A percentile compares a stretch with the other conserved stretches of the same genome.
Conservation (phyloP, 1,139 yeast genomes). For the Torulaspora globosa region DNA sequence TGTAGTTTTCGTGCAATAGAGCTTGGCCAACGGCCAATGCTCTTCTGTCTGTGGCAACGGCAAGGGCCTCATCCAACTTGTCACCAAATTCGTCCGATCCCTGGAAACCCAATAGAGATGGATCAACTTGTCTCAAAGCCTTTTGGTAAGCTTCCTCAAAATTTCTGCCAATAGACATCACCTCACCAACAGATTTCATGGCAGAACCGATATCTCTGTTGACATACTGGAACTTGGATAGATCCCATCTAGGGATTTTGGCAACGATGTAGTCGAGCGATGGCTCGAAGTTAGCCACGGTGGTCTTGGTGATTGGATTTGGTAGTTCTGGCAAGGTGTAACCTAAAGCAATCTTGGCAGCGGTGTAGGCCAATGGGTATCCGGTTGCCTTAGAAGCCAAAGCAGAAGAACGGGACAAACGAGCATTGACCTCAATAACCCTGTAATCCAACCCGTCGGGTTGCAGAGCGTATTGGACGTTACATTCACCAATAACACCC, state of each 20-base stretch:
- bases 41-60: conserved; percentile 94
- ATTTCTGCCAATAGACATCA: conserved; percentile 97
- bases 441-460: conserved; percentile 94
- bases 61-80: conserved; percentile 71
- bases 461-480: conserved; percentile 93
- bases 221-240: conserved; percentile 91
- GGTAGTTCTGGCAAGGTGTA: conserved; percentile 92
- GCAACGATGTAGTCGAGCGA: conserved; percentile 94
- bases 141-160: conserved; percentile 97
- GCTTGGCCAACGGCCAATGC: conserved; percentile 99
- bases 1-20: conserved; percentile 76
- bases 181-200: conserved; percentile 99
- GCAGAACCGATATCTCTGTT: conserved; percentile 90
- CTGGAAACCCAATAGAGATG: conserved; percentile 86
- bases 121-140: conserved; percentile 96
- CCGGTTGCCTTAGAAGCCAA: conserved; percentile 98
- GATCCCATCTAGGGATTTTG: conserved; percentile 98
- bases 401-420: conserved; percentile 95
- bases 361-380: conserved; percentile 96
- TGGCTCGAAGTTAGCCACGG: conserved; percentile 96
- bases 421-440: conserved; percentile 96
- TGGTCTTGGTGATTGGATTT: conserved; percentile 93
- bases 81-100: conserved; percentile 63
- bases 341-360: conserved; percentile 94
- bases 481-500: conserved; percentile 99